Percentiles rank a stretch among this genome's conserved stretches.
Evolutionary conservation across 495 filamentous ascomycete species (phyloP).

Genomic region (Daldinia vernicosa): DNA sequence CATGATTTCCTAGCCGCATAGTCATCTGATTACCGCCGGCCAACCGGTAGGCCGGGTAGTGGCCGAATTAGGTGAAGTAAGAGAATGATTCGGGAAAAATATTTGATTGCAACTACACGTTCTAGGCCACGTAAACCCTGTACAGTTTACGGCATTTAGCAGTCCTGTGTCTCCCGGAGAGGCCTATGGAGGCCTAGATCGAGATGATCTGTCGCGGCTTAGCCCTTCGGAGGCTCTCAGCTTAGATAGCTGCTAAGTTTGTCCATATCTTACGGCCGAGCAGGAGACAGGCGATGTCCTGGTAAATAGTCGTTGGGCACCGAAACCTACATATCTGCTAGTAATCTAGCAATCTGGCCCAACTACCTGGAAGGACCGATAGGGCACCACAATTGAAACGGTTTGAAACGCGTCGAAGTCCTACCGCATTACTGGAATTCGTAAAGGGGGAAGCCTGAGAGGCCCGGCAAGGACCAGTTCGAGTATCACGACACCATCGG

Average conservation of each 20-base stretch:
- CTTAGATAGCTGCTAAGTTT: constrained; percentile 33
- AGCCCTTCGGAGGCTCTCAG: constrained; percentile 18
- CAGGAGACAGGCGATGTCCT: constrained; percentile 30
- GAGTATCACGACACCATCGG: constrained; percentile 43
- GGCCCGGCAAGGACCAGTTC: constrained; percentile 26
- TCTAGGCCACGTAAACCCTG: constrained; percentile 44
- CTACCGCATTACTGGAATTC: constrained; percentile 33
- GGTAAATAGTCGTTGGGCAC: constrained; percentile 16
- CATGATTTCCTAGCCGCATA: constrained; percentile 32
- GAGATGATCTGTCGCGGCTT: constrained; percentile 28
- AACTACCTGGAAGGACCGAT: constrained; percentile 38
- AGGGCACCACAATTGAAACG: constrained; percentile 39
- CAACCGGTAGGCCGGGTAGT: constrained; percentile 33
- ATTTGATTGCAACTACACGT: constrained; percentile 33
- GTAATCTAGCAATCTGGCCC: constrained; percentile 5
- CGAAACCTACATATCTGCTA: constrained; percentile 10
- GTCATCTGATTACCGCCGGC: constrained; percentile 29
- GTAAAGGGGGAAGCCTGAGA: constrained; percentile 28
- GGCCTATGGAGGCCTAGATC: constrained; percentile 40
- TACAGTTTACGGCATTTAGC: constrained; percentile 38
- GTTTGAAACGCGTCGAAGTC: constrained; percentile 41
- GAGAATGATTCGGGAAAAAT: constrained; percentile 29
- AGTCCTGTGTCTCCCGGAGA: constrained; percentile 36
- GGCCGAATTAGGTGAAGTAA: constrained; percentile 35
- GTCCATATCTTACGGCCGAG: constrained; percentile 40